These are phyloP conservation scores for Euphrasia confusa DNA, from an alignment of 257 asterid genomes.

Conservation along the genomic window DNA sequence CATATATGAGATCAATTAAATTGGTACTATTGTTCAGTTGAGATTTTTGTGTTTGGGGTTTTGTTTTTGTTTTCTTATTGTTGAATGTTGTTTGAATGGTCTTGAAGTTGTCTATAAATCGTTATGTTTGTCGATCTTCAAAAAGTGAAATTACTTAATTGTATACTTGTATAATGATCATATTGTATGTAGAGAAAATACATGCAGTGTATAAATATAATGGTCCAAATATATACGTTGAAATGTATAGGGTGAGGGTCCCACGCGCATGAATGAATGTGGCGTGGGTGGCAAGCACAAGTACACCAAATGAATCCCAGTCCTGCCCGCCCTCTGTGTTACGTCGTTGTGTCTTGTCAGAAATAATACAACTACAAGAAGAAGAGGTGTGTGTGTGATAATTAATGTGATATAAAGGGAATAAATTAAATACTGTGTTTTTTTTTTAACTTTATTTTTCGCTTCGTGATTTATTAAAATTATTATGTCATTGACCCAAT, in stretches of 20 bases:
- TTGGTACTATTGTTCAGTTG: neutral
- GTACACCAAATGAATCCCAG: constrained; percentile 64
- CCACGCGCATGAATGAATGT: constrained; percentile 6
- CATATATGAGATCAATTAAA: too few relatives aligned
- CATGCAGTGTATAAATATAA: neutral
- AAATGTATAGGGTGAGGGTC: neutral
- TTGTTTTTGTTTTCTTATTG: constrained; percentile 28
- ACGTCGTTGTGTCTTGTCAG: constrained; percentile 43
- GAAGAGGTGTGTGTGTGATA: neutral
- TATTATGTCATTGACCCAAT: neutral
- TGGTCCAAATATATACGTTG: constrained; percentile 1
- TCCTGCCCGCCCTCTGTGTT: constrained; percentile 12
- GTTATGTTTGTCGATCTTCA: neutral
- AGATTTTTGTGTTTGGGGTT: neutral
- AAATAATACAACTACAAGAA: neutral
- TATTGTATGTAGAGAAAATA: too few relatives aligned
- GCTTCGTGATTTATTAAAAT: neutral
- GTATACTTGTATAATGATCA: too few relatives aligned
- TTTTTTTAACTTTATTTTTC: constrained; percentile 27
- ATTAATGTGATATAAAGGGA: constrained; percentile 34
- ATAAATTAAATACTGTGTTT: too few relatives aligned
- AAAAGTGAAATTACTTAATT: too few relatives aligned
- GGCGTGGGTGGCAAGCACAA: constrained; percentile 47
- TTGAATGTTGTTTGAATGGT: constrained; percentile 47
- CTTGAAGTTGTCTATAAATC: constrained; percentile 31